Percentiles rank a stretch among this genome's conserved stretches.
Evolutionary conservation across 2,329 filamentous ascomycete genomes (phyloP).

Genomic region (Cytospora chrysosperma): DNA sequence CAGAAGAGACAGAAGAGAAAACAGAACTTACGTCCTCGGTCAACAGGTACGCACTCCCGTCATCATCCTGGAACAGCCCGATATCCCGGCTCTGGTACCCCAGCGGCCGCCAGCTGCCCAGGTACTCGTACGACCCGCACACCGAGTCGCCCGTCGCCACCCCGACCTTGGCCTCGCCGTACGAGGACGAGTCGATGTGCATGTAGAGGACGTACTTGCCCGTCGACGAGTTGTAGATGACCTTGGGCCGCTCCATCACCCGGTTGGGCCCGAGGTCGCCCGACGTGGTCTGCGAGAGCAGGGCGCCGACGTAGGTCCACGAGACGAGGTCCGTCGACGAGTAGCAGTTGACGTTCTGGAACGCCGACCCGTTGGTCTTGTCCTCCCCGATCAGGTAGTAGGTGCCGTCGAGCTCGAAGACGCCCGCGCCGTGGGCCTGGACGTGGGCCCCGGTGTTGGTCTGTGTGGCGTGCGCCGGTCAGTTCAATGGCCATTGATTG

Average conservation of each 20-base stretch:
- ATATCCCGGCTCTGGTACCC: constrained; percentile 45
- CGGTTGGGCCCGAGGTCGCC: constrained; percentile 61
- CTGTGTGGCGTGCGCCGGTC: background rate
- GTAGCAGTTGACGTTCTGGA: constrained; percentile 69
- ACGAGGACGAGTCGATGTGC: constrained; percentile 63
- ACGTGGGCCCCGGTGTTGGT: constrained; percentile 46
- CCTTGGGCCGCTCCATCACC: constrained; percentile 67
- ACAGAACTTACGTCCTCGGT: constrained; percentile 56
- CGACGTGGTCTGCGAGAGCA: constrained; percentile 51
- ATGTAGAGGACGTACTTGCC: constrained; percentile 65
- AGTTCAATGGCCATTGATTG: background rate
- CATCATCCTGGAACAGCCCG: constrained; percentile 61
- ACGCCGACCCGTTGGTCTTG: constrained; percentile 60
- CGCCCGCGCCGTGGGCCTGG: constrained; percentile 65
- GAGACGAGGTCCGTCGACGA: constrained; percentile 60
- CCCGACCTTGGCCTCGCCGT: constrained; percentile 62
- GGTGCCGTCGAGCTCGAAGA: constrained; percentile 56
- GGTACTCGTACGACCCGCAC: constrained; percentile 55
- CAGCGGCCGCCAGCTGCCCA: constrained; percentile 35
- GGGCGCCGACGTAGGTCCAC: constrained; percentile 60
- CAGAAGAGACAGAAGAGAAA: too few relatives aligned
- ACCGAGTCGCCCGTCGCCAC: constrained; percentile 59
- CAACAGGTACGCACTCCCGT: constrained; percentile 60
- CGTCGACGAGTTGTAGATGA: constrained; percentile 64
- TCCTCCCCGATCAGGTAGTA: constrained; percentile 72